Evolutionary conservation across 2,329 filamentous ascomycete species (phyloP), one percentile per base, ranked within the genome.

Genomic region (Alternaria brassicae): DNA sequence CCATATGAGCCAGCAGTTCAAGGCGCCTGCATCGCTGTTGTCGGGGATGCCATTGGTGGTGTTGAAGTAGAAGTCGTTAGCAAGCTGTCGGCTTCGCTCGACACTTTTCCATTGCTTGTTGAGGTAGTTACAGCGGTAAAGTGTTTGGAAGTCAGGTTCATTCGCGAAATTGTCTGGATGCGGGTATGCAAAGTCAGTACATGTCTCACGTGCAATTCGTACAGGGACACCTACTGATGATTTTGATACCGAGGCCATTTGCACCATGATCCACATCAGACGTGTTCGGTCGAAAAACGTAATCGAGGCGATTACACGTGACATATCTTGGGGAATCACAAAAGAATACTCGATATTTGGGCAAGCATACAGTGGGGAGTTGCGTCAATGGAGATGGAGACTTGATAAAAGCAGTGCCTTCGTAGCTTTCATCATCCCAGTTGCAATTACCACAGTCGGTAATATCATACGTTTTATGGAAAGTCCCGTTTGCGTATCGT

Each of bases 1-100:
- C 79, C 81, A 85, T 0, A 84, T 63, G 3, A 84, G 71, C 83
- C 82, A 85, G 42, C 79, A 81, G 41, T 83, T 81, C 62, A 84
- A 69, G 1, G 82, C 82, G 0, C 82, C 81, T 1, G 78, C 79
- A 62, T 82, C 81, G 8, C 75, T 80, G 52, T 83, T 83, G 0
- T 81, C 81, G 0, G 81, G 81, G 1, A 82, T 78, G 0, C 81
- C 81, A 30, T 77, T 75, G 0, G 70, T 71, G 0, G 64, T 67
- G 48, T 78, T 77, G 58, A 73, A 75, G 65, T 81, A 82, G 60
- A 80, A 81, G 39, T 77, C 69, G 21, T 80, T 78, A 0, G 79
- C 77, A 2, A 77, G 63, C 49, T 76, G 71, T 0, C 75, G 66
- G 1, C 67, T 70, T 5, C 74, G 63, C 50, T 76, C 62, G 0